Evolutionary conservation across 78 protist species (phyloP).

Genomic region (Trichosphaerium sp.): DNA sequence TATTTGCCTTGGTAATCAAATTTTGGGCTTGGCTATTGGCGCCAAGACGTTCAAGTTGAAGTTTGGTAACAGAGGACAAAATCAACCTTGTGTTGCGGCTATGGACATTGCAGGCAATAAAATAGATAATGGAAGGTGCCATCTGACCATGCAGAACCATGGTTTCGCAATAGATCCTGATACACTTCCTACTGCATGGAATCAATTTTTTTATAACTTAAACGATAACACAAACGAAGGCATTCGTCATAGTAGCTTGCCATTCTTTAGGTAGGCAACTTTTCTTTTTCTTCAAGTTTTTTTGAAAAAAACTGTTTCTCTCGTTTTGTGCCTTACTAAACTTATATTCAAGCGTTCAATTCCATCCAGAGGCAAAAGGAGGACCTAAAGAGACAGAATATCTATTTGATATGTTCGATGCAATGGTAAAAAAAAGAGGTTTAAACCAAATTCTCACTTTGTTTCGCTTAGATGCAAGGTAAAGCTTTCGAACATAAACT

Average conservation of each 20-base stretch:
- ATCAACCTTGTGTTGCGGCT: constrained; percentile 83
- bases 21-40: constrained; percentile 86
- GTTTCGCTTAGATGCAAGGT: constrained; percentile 12
- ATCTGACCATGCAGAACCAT: constrained; percentile 85
- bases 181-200: constrained; percentile 81
- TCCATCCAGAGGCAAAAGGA: constrained; percentile 94
- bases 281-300: too few species aligned
- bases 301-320: too few species aligned
- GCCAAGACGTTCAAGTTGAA: constrained; percentile 77
- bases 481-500: constrained; percentile 18
- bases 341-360: too few species aligned
- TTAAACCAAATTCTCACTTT: not conserved
- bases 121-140: constrained; percentile 42
- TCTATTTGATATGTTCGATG: constrained; percentile 79
- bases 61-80: constrained; percentile 92
- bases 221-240: constrained; percentile 96
- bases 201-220: constrained; percentile 79
- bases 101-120: constrained; percentile 2
- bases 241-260: constrained; percentile 63
- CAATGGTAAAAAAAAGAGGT: not conserved
- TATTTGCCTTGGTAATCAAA: constrained; percentile 93
- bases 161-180: constrained; percentile 80
- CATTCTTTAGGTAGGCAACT: constrained; percentile 82
- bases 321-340: too few species aligned
- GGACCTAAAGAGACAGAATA: constrained; percentile 93